Evolutionary conservation across 805 yeast species (phyloP).

Genomic region (Nematodospora valgi): DNA sequence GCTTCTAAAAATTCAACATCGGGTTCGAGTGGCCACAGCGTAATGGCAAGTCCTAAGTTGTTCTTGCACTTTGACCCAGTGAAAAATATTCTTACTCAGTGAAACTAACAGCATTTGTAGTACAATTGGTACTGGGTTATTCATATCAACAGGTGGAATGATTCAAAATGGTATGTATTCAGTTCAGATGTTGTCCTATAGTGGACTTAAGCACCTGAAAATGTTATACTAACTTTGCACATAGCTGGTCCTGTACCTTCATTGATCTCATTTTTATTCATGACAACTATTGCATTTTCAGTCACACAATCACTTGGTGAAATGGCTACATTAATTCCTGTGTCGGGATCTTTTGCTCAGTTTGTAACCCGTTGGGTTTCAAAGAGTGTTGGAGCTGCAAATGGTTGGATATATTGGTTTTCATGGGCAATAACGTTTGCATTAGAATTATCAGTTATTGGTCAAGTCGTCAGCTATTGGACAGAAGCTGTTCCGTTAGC

Average conservation of each 20-base stretch:
- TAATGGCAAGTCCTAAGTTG: no score
- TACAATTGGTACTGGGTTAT: slow-evolving; percentile 78
- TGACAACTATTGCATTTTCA: slow-evolving; percentile 61
- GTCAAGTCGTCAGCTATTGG: slow-evolving; percentile 65
- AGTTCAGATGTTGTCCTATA: no score
- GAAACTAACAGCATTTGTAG: no score
- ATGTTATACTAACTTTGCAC: no score
- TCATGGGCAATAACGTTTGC: slow-evolving; percentile 78
- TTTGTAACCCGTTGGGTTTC: slow-evolving; percentile 66
- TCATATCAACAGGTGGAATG: slow-evolving; percentile 57
- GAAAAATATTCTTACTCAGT: no score
- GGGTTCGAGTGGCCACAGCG: no score
- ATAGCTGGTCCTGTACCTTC: slow-evolving; percentile 69
- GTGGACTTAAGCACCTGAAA: no score
- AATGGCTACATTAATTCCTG: slow-evolving; percentile 77
- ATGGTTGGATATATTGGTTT: slow-evolving; percentile 73
- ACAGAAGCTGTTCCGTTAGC: slow-evolving; percentile 65
- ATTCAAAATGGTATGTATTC: no score
- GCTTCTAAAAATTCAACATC: no score
- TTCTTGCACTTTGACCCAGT: no score
- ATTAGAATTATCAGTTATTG: slow-evolving; percentile 67
- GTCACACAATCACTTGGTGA: slow-evolving; percentile 75
- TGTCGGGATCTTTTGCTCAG: slow-evolving; percentile 65
- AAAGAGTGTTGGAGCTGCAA: slow-evolving; percentile 70
- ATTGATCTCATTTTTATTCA: slow-evolving; percentile 60